These are phyloP conservation scores for Plasmodium knowlesi DNA, from an alignment of 169 alveolate species.

Conservation along the genomic window DNA sequence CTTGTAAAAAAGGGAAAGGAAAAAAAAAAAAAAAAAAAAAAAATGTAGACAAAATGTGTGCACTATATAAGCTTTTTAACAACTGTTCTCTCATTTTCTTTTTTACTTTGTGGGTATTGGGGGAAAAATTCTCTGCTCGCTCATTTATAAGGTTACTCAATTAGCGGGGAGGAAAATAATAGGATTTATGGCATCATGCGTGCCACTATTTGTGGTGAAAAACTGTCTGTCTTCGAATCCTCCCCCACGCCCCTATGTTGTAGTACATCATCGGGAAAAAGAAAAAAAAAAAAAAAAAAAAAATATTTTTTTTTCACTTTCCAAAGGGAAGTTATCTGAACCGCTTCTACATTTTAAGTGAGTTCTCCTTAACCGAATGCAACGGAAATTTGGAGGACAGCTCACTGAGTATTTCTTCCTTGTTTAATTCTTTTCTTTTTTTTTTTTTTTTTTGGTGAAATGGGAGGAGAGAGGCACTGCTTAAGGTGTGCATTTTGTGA, in stretches of 20 bases:
- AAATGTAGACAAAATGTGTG: not conserved
- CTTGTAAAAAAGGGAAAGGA: not conserved
- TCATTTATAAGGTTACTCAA: not conserved
- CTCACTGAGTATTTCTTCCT: not conserved
- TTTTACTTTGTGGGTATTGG: not conserved
- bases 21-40: not conserved
- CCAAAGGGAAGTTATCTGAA: not conserved
- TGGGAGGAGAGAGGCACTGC: not conserved
- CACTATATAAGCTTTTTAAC: not conserved
- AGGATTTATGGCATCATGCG: not conserved
- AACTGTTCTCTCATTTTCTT: not conserved
- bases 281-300: too few relatives aligned
- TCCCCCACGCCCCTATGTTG: not conserved
- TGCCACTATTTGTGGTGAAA: not conserved
- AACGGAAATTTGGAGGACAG: not conserved
- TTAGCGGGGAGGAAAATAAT: not conserved
- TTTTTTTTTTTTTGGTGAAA: too few relatives aligned
- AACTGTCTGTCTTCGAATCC: not conserved
- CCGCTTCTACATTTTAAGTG: not conserved
- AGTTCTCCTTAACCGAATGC: not conserved
- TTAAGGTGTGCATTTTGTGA: not conserved
- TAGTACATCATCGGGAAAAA: not conserved
- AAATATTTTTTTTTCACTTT: not conserved
- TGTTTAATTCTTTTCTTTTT: not conserved
- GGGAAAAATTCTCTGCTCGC: not conserved